Percentiles rank a stretch among this genome's conserved stretches.
phyloP scores from a whole-genome alignment of 208 protist species.

The Herpetomonas tarakana region DNA sequence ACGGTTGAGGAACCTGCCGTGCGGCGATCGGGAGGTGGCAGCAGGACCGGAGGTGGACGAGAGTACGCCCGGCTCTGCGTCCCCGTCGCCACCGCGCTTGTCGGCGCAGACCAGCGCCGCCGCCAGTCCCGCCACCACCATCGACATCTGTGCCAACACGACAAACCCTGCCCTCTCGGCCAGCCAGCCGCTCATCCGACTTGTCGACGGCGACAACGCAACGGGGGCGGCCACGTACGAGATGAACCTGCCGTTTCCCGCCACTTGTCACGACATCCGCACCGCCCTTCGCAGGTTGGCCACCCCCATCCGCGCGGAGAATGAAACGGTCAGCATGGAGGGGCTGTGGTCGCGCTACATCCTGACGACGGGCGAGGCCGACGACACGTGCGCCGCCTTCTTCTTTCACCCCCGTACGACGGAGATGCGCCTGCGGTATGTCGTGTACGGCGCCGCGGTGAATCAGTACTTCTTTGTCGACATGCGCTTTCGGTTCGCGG shows the following conservation, averaged over 20 bases:
- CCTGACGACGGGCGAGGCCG: conserved; percentile 12
- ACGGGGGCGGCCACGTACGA: conserved; percentile 19
- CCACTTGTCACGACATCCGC: conserved; percentile 21
- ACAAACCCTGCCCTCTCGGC: background rate
- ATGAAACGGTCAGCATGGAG: conserved; percentile 16
- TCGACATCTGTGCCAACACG: background rate
- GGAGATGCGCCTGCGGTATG: conserved; percentile 15
- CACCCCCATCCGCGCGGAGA: conserved; percentile 21
- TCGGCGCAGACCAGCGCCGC: conserved; percentile 11
- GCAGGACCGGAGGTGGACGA: background rate
- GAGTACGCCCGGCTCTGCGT: background rate
- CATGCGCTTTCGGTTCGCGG: conserved; percentile 11
- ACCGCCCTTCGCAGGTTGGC: conserved; percentile 16
- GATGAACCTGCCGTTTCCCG: conserved; percentile 25
- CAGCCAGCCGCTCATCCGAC: background rate
- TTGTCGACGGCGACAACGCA: conserved; percentile 6
- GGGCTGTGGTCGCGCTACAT: conserved; percentile 26
- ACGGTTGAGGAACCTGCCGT: background rate
- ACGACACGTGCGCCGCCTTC: conserved; percentile 17
- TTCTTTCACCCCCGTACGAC: conserved; percentile 23
- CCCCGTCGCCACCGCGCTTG: background rate
- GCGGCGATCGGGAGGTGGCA: too few relatives aligned
- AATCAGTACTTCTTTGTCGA: conserved; percentile 20
- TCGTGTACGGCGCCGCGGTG: conserved; percentile 15
- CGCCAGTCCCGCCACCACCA: background rate